Conservation (phyloP, 2,329 filamentous ascomycete species). For the Paraconiothyrium sp. region DNA sequence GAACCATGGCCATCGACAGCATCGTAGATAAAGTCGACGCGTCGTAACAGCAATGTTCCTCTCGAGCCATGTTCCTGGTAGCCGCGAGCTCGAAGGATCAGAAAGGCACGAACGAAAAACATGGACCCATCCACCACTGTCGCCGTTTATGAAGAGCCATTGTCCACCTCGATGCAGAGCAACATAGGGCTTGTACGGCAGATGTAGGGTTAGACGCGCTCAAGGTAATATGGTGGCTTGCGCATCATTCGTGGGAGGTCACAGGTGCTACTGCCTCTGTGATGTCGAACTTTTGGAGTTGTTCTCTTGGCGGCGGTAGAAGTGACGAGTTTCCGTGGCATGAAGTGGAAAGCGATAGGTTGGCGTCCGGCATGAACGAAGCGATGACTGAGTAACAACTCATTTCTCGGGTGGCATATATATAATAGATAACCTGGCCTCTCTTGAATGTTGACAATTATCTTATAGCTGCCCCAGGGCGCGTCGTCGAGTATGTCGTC, state of each 20-base stretch:
- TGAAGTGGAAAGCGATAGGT: not conserved
- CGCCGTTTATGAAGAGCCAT: not conserved
- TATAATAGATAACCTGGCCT: not conserved
- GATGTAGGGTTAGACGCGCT: not conserved
- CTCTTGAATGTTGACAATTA: not conserved
- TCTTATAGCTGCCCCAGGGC: not conserved
- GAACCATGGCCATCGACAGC: slow-evolving; percentile 52
- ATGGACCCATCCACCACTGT: not conserved
- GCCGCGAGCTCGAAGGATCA: not conserved
- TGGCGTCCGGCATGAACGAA: not conserved
- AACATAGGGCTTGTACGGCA: not conserved
- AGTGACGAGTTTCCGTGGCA: not conserved
- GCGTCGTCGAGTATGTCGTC: slow-evolving; percentile 12
- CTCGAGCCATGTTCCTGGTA: slow-evolving; percentile 16
- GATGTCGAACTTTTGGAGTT: not conserved
- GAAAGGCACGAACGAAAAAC: slow-evolving; percentile 1
- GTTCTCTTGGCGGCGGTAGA: not conserved
- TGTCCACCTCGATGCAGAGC: not conserved
- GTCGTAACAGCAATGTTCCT: slow-evolving; percentile 30
- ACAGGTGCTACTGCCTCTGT: not conserved
- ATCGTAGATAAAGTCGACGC: slow-evolving; percentile 51
- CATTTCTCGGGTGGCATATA: no score
- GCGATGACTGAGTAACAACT: not conserved
- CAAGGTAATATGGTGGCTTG: not conserved
- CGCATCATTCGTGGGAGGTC: not conserved